A percentile compares a stretch with the other conserved stretches of the same genome.
phyloP scores from a whole-genome alignment of 441 rosid species.

The Mallotus japonicus region DNA sequence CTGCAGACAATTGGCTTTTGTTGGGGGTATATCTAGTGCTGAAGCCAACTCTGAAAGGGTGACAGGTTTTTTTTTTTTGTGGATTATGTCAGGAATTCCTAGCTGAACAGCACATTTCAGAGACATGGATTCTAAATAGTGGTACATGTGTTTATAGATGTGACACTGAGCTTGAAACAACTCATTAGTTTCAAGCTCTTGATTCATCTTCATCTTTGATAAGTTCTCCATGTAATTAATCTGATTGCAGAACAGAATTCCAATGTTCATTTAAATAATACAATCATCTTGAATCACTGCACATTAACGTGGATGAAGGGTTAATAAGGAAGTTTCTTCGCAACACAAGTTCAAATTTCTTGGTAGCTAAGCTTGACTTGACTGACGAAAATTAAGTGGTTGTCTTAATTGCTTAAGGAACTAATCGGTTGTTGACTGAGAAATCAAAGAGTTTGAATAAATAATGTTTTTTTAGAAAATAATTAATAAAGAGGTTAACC shows the following conservation, averaged over 20 bases:
- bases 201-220: slow-evolving; percentile 1
- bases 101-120: slow-evolving; percentile 32
- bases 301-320: background rate
- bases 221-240: background rate
- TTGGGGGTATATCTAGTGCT: slow-evolving; percentile 16
- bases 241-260: background rate
- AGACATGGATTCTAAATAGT: slow-evolving; percentile 29
- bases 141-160: slow-evolving; percentile 27
- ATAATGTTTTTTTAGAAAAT: too few relatives aligned
- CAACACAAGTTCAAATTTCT: background rate
- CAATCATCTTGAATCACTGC: background rate
- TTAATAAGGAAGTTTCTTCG: slow-evolving; percentile 10
- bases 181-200: slow-evolving; percentile 16
- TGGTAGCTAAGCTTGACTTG: background rate
- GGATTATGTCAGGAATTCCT: slow-evolving; percentile 30
- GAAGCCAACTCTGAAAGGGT: slow-evolving; percentile 26
- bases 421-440: background rate
- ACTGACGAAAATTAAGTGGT: background rate
- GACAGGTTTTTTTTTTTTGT: slow-evolving; percentile 29
- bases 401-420: background rate
- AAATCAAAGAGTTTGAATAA: background rate
- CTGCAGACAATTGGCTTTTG: slow-evolving; percentile 16
- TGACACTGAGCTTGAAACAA: slow-evolving; percentile 33
- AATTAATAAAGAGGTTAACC: too few relatives aligned
- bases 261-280: background rate